Evolutionary conservation across 2,329 filamentous ascomycete genomes (phyloP).

Genomic region (Epichloe gansuensis): DNA sequence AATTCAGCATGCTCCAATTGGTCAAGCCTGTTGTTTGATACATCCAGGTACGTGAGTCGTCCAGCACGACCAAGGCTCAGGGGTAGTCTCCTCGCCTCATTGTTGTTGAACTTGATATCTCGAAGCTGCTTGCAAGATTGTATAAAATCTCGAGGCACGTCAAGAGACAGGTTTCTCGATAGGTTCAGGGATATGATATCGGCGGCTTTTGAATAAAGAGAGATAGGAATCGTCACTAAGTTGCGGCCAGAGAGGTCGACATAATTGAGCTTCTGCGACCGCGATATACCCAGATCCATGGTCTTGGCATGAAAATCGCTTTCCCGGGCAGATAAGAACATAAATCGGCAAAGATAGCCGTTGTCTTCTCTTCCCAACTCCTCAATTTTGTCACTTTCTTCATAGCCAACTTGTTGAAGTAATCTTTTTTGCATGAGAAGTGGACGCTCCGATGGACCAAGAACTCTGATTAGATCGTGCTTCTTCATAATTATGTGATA

Average conservation of each 20-base stretch:
- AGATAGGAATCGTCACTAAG: slow-evolving; percentile 87
- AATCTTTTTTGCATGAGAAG: slow-evolving; percentile 84
- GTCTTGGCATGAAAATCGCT: slow-evolving; percentile 57
- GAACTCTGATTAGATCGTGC: slow-evolving; percentile 74
- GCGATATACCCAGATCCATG: slow-evolving; percentile 69
- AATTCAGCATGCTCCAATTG: slow-evolving; percentile 77
- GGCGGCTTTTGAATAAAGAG: slow-evolving; percentile 75
- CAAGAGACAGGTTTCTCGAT: slow-evolving; percentile 80
- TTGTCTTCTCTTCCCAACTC: slow-evolving; percentile 95
- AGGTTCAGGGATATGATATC: slow-evolving; percentile 94
- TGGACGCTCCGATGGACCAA: slow-evolving; percentile 67
- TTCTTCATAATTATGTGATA: slow-evolving; percentile 94
- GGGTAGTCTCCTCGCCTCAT: slow-evolving; percentile 78
- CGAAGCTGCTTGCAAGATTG: slow-evolving; percentile 81
- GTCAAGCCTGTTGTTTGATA: slow-evolving; percentile 88
- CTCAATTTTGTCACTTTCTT: slow-evolving; percentile 73
- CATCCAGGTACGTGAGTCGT: slow-evolving; percentile 76
- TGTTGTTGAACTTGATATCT: slow-evolving; percentile 92
- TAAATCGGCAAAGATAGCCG: slow-evolving; percentile 90
- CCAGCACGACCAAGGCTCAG: slow-evolving; percentile 70
- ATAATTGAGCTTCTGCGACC: slow-evolving; percentile 83
- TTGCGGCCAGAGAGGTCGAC: slow-evolving; percentile 85
- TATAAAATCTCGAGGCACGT: slow-evolving; percentile 92
- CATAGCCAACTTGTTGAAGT: slow-evolving; percentile 83
- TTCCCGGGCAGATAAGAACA: slow-evolving; percentile 81